Evolutionary conservation across 2,329 filamentous ascomycete genomes (phyloP).

Genomic region (Clarireedia homoeocarpa): DNA sequence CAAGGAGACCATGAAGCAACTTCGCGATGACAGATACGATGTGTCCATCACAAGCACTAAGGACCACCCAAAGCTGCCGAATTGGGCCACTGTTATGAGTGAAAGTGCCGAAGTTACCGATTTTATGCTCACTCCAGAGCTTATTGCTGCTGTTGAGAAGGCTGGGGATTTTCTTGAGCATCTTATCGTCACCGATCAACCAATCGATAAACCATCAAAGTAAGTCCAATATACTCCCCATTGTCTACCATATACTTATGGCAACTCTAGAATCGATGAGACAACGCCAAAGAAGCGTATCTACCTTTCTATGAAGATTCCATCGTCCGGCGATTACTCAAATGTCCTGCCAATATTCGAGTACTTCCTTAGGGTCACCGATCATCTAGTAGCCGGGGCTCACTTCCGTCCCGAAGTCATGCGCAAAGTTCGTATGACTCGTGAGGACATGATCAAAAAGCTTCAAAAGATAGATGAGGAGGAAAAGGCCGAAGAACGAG

Average conservation of each 20-base stretch:
- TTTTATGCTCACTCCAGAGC: slow-evolving; percentile 75
- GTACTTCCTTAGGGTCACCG: slow-evolving; percentile 77
- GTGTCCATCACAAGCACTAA: slow-evolving; percentile 88
- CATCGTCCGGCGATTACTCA: slow-evolving; percentile 57
- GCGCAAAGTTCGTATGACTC: slow-evolving; percentile 72
- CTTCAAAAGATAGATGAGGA: slow-evolving; percentile 75
- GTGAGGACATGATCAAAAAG: slow-evolving; percentile 72
- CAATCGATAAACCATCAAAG: slow-evolving; percentile 77
- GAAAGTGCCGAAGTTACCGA: slow-evolving; percentile 95
- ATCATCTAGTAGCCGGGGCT: slow-evolving; percentile 65
- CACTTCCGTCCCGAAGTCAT: slow-evolving; percentile 88
- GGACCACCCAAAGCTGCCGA: slow-evolving; percentile 81
- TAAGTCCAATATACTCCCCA: slow-evolving; percentile 38
- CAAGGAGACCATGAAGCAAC: slow-evolving; percentile 85
- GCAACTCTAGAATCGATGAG: slow-evolving; percentile 62
- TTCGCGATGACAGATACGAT: slow-evolving; percentile 91
- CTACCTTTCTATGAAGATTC: slow-evolving; percentile 64
- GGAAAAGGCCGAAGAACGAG: slow-evolving; percentile 71
- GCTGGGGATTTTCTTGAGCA: slow-evolving; percentile 81
- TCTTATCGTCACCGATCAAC: slow-evolving; percentile 83
- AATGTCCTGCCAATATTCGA: slow-evolving; percentile 67
- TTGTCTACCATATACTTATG: slow-evolving; percentile 2
- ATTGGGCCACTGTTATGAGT: slow-evolving; percentile 90
- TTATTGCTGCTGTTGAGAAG: slow-evolving; percentile 68
- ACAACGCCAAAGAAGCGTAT: slow-evolving; percentile 79